Conservation (phyloP, 306 rosid genomes). For the Erythrophleum fordii region DNA sequence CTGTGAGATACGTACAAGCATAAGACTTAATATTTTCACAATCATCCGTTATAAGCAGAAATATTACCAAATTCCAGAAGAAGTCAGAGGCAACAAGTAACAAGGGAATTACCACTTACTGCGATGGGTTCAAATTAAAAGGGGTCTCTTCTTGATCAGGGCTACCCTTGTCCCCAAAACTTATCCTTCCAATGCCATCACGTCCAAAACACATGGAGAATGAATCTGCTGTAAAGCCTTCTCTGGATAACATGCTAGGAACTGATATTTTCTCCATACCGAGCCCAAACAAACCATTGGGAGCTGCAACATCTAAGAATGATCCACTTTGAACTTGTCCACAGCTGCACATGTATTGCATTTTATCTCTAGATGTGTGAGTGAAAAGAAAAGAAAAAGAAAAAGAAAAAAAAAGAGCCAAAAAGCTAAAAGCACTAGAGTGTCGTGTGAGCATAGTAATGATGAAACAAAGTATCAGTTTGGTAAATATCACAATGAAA, state of each 20-base stretch:
- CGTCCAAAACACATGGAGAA: slow-evolving; percentile 96
- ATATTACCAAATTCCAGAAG: slow-evolving; percentile 28
- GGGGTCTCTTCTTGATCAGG: slow-evolving; percentile 87
- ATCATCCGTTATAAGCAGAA: not conserved
- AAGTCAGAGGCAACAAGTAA: slow-evolving; percentile 42
- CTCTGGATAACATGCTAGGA: slow-evolving; percentile 87
- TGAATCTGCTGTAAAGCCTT: slow-evolving; percentile 83
- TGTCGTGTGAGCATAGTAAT: not conserved
- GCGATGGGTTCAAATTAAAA: slow-evolving; percentile 75
- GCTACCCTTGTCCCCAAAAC: slow-evolving; percentile 93
- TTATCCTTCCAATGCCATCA: slow-evolving; percentile 90
- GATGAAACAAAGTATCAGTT: not conserved
- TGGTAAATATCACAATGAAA: slow-evolving; percentile 32
- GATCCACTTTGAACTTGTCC: slow-evolving; percentile 97
- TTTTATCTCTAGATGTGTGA: slow-evolving; percentile 16
- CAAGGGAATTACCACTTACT: slow-evolving; percentile 77
- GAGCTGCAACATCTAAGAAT: slow-evolving; percentile 90
- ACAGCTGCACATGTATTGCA: slow-evolving; percentile 61
- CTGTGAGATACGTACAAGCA: slow-evolving; percentile 58
- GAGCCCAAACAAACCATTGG: slow-evolving; percentile 93
- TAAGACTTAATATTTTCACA: slow-evolving; percentile 28
- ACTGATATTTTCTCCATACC: slow-evolving; percentile 98
- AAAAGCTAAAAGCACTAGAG: slow-evolving; percentile 19
- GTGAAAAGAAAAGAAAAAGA: not conserved
- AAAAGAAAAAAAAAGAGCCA: slow-evolving; percentile 8